Percentiles rank a stretch among this genome's conserved stretches.
Conservation (phyloP, 2,329 filamentous ascomycete species). For the Pseudocercospora macadamiae region DNA sequence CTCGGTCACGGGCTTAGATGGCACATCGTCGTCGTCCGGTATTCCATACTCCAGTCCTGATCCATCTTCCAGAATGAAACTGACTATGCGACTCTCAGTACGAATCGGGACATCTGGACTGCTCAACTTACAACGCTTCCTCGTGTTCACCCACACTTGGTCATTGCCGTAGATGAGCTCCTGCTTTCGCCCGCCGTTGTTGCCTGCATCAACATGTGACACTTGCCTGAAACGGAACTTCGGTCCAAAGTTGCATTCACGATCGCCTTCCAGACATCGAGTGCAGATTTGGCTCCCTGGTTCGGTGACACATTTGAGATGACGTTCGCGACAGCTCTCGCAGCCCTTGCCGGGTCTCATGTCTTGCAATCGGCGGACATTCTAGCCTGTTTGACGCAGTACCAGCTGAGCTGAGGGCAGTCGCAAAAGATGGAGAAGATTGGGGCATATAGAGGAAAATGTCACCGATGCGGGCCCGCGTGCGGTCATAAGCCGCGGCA, state of each 20-base stretch:
- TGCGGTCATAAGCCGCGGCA: neutral
- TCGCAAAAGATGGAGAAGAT: neutral
- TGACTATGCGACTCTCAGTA: slow-evolving; percentile 8
- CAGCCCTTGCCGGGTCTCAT: slow-evolving; percentile 32
- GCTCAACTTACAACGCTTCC: slow-evolving; percentile 19
- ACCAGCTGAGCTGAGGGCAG: neutral
- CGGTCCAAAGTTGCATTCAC: slow-evolving; percentile 27
- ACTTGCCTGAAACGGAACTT: slow-evolving; percentile 29
- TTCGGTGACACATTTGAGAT: slow-evolving; percentile 29
- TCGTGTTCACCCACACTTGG: slow-evolving; percentile 28
- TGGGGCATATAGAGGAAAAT: neutral
- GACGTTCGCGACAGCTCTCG: slow-evolving; percentile 27
- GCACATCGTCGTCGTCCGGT: slow-evolving; percentile 18
- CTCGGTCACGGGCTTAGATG: neutral
- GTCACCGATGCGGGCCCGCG: neutral
- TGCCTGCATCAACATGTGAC: slow-evolving; percentile 23
- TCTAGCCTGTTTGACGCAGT: slow-evolving; percentile 7
- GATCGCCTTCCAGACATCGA: slow-evolving; percentile 25
- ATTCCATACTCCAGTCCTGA: slow-evolving; percentile 27
- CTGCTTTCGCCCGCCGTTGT: slow-evolving; percentile 13
- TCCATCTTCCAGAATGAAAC: slow-evolving; percentile 28
- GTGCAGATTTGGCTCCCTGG: slow-evolving; percentile 22
- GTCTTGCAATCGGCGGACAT: slow-evolving; percentile 15
- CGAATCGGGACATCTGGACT: neutral
- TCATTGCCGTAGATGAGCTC: slow-evolving; percentile 21